Conservation (phyloP, 2,329 filamentous ascomycete genomes). For the Pezicula neosporulosa region DNA sequence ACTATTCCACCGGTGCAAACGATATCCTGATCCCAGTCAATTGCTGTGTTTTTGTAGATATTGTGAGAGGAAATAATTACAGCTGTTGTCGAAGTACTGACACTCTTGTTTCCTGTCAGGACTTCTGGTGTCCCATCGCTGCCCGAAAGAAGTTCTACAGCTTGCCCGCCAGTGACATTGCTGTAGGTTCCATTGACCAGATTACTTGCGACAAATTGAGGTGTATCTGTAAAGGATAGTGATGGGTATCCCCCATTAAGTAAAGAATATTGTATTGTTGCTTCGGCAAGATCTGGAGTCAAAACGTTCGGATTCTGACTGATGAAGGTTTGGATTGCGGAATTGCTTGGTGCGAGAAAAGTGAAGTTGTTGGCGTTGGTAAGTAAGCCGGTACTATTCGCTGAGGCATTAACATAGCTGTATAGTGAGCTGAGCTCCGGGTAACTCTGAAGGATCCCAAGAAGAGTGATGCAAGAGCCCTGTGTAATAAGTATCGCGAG, state of each 20-base stretch:
- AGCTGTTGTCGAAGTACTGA: constrained; percentile 5
- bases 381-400: constrained; percentile 6
- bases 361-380: constrained; percentile 14
- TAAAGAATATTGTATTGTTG: constrained; percentile 16
- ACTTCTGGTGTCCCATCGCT: constrained; percentile 6
- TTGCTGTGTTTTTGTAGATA: neutral
- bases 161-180: constrained; percentile 20
- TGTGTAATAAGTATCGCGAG: constrained; percentile 1
- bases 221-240: constrained; percentile 7
- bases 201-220: constrained; percentile 14
- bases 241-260: constrained; percentile 14
- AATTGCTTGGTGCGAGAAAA: constrained; percentile 13
- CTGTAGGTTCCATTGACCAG: constrained; percentile 11
- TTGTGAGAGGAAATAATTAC: constrained; percentile 4
- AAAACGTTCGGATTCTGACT: constrained; percentile 4
- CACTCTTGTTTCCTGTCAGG: constrained; percentile 12
- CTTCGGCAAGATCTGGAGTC: constrained; percentile 9
- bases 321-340: constrained; percentile 10
- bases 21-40: constrained; percentile 37
- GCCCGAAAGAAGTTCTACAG: constrained; percentile 9
- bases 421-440: constrained; percentile 13
- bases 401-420: constrained; percentile 9
- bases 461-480: constrained; percentile 8
- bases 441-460: constrained; percentile 9
- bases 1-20: constrained; percentile 53